Evolutionary conservation across 768 basidiomycete genomes (phyloP), one percentile per base, ranked within the genome.

Genomic region (Trametes gibbosa): DNA sequence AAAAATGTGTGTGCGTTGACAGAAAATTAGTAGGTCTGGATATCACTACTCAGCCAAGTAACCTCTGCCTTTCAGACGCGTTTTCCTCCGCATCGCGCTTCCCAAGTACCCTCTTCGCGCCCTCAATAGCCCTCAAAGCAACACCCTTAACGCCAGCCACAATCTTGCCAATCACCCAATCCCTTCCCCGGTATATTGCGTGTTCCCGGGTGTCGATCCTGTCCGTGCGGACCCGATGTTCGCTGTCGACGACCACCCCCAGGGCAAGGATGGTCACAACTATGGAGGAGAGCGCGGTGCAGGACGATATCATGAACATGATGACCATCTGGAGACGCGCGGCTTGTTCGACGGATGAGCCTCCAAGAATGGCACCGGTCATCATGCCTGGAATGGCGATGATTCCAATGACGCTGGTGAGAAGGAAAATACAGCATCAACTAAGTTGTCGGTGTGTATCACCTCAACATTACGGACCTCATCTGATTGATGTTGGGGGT

Each of bases 351-450:
- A 95, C 89, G 29, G 87, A 86, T 12, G 89, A 83, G 0, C 92
- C 93, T 13, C 90, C 94, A 13, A 95, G 84, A 60, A 95, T 87
- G 5, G 93, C 90, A 63, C 93, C 93, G 0, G 90, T 92, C 90
- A 95, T 92, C 90, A 92, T 93, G 3, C 92, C 91, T 0, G 89
- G 88, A 55, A 89, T 90, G n/a, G 87, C 75, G 54, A 90, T 88
- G 56, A 89, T 86, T 6, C 89, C 87, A 8, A 88, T 76, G 46
- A 90, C 86, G 66, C 88, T 90, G 56, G 10, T 32, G n/a, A 35
- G 39, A 41, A 14, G 23, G 16, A 10, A 8, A 49, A 57, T 48
- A 42, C 14, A 6, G 16, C 16, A 27, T 41, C 6, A 6, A 25
- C 1, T 25, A 4, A 50, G 25, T 27, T 47, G 25, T 46, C 40